Conservation (phyloP, 371 early-diverging fungal genomes). For the Catenaria anguillulae region DNA sequence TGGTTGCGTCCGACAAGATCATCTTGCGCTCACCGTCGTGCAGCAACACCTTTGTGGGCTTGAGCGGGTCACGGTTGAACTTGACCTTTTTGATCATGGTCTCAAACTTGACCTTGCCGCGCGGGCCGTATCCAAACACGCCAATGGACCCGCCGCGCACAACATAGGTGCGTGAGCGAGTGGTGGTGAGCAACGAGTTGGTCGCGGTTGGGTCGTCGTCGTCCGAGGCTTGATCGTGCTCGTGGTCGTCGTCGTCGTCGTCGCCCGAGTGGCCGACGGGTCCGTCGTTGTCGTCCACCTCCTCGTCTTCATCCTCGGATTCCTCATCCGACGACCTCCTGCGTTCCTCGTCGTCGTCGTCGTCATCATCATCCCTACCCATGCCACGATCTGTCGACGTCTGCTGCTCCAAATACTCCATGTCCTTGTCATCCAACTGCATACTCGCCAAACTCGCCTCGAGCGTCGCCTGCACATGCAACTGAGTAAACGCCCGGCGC, state of each 20-base stretch:
- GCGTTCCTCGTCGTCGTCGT: conserved; percentile 11
- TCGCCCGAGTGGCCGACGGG: conserved; percentile 13
- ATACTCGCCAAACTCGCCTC: not conserved
- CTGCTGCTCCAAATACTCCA: conserved; percentile 9
- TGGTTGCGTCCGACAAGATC: conserved; percentile 44
- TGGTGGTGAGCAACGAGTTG: conserved; percentile 58
- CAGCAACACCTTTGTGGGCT: conserved; percentile 49
- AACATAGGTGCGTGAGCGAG: conserved; percentile 60
- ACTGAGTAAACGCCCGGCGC: not conserved
- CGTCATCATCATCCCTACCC: conserved; percentile 13
- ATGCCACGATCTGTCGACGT: conserved; percentile 19
- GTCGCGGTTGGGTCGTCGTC: conserved; percentile 32
- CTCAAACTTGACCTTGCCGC: conserved; percentile 43
- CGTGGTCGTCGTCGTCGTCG: conserved; percentile 15
- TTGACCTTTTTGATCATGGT: conserved; percentile 47
- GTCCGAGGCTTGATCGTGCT: conserved; percentile 13
- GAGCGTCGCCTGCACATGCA: conserved; percentile 6
- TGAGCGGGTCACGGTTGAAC: conserved; percentile 26
- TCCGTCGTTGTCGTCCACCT: conserved; percentile 9
- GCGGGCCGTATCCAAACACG: conserved; percentile 56
- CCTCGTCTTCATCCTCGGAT: conserved; percentile 15
- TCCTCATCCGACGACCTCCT: conserved; percentile 12
- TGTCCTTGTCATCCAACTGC: not conserved
- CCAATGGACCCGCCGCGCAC: conserved; percentile 70
- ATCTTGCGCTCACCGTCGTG: conserved; percentile 62